A percentile compares a stretch with the other conserved stretches of the same genome.
Conservation (phyloP, 768 basidiomycete species). For the Rhodotorula babjevae region DNA sequence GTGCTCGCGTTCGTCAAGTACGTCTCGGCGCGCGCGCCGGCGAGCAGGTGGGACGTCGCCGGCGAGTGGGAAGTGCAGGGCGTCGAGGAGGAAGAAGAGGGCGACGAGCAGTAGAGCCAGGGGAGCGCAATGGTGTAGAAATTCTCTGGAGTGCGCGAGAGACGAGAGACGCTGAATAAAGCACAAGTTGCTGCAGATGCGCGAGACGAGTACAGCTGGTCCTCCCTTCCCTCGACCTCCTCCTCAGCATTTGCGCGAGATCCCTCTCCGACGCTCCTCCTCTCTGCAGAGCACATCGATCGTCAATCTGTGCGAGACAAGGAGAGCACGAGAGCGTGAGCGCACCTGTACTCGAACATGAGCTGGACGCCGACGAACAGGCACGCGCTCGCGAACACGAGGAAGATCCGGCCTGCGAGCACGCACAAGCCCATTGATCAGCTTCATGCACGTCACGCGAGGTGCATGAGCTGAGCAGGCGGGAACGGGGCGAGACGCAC, state of each 20-base stretch:
- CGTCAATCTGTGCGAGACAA: no score
- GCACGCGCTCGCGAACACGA: constrained; percentile 58
- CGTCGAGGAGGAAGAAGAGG: constrained; percentile 30
- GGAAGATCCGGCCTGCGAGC: constrained; percentile 60
- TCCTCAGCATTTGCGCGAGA: constrained; percentile 49
- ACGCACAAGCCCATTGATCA: no score
- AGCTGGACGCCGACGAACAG: constrained; percentile 79
- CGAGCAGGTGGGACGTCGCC: constrained; percentile 88
- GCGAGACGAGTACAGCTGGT: no score
- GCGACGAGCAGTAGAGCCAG: background rate
- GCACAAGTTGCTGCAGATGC: background rate
- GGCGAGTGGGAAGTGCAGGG: constrained; percentile 74
- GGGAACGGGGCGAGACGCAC: constrained; percentile 47
- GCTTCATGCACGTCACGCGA: no score
- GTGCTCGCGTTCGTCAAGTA: constrained; percentile 97
- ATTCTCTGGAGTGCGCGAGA: background rate
- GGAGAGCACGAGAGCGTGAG: no score
- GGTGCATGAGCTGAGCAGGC: no score
- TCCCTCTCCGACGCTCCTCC: constrained; percentile 65
- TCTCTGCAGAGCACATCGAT: constrained; percentile 52
- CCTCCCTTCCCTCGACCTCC: background rate
- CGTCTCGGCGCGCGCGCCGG: constrained; percentile 77
- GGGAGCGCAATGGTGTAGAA: background rate
- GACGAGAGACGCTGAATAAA: background rate
- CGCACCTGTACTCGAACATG: constrained; percentile 92